Conservation (phyloP, 2,329 filamentous ascomycete species). For the Fragosphaeria purpurea region DNA sequence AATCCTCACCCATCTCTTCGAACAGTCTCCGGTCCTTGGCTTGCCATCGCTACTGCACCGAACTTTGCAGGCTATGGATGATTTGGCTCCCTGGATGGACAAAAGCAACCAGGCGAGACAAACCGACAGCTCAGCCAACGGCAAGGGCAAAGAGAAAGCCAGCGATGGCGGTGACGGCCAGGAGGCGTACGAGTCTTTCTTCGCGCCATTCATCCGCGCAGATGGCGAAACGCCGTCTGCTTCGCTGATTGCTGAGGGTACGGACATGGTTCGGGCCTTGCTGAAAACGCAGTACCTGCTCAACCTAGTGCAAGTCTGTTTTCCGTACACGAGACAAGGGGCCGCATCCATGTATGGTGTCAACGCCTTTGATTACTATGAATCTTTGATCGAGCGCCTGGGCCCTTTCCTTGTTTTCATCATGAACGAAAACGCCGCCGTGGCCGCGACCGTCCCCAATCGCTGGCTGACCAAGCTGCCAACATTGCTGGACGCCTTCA, state of each 20-base stretch:
- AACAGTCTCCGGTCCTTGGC: conserved; percentile 69
- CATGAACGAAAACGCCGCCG: conserved; percentile 72
- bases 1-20: conserved; percentile 68
- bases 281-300: conserved; percentile 68
- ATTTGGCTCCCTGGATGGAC: conserved; percentile 55
- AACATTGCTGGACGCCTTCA: conserved; percentile 1
- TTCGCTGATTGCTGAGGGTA: conserved; percentile 51
- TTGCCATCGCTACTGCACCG: conserved; percentile 73
- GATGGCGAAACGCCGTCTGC: conserved; percentile 21
- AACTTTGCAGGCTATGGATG: conserved; percentile 58
- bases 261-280: conserved; percentile 66
- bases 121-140: not conserved
- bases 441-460: conserved; percentile 64
- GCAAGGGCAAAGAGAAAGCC: not conserved
- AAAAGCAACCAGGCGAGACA: not conserved
- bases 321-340: conserved; percentile 56
- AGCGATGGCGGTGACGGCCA: not conserved
- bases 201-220: conserved; percentile 53
- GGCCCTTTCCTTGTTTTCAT: conserved; percentile 70
- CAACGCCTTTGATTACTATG: conserved; percentile 79
- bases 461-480: conserved; percentile 40
- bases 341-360: conserved; percentile 60
- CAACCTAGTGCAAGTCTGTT: conserved; percentile 64
- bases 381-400: conserved; percentile 60
- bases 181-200: conserved; percentile 51